These are phyloP conservation scores for Nigrograna mackinnonii DNA, from an alignment of 2,329 filamentous ascomycete species.

Conservation along the genomic window DNA sequence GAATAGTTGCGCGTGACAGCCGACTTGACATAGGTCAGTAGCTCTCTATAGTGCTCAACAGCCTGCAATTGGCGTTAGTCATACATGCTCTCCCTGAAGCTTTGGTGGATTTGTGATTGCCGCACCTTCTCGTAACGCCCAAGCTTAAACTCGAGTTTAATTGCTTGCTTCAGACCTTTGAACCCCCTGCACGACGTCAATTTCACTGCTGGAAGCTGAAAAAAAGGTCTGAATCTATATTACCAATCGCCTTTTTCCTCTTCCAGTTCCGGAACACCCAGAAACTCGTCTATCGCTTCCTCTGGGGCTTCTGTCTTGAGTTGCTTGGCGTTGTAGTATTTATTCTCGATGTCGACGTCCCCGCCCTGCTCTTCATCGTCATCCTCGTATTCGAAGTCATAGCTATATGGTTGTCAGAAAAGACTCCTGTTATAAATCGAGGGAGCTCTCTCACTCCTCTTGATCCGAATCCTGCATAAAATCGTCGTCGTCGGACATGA, in stretches of 20 bases:
- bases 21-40: slow-evolving; percentile 95
- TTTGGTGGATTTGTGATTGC: slow-evolving; percentile 4
- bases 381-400: slow-evolving; percentile 97
- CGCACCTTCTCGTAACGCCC: slow-evolving; percentile 79
- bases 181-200: slow-evolving; percentile 66
- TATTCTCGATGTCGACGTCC: slow-evolving; percentile 97
- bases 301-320: slow-evolving; percentile 85
- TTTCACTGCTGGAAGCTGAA: slow-evolving; percentile 4
- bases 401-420: slow-evolving; percentile 53
- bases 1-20: slow-evolving; percentile 98
- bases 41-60: slow-evolving; percentile 88
- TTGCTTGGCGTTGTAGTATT: slow-evolving; percentile 99
- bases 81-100: too few relatives aligned
- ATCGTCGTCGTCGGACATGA: slow-evolving; percentile 83
- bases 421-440: neutral
- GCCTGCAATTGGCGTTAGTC: slow-evolving; percentile 60
- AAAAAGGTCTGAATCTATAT: slow-evolving; percentile 14
- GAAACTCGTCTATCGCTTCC: slow-evolving; percentile 87
- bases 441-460: slow-evolving; percentile 66
- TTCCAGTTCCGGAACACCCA: slow-evolving; percentile 84
- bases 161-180: slow-evolving; percentile 96
- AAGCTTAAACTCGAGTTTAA: slow-evolving; percentile 95
- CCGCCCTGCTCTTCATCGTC: slow-evolving; percentile 86
- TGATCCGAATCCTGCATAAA: slow-evolving; percentile 93
- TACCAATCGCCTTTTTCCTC: slow-evolving; percentile 92